Conservation (phyloP, 140 eudicot species). For the Eryngium alpinum region DNA sequence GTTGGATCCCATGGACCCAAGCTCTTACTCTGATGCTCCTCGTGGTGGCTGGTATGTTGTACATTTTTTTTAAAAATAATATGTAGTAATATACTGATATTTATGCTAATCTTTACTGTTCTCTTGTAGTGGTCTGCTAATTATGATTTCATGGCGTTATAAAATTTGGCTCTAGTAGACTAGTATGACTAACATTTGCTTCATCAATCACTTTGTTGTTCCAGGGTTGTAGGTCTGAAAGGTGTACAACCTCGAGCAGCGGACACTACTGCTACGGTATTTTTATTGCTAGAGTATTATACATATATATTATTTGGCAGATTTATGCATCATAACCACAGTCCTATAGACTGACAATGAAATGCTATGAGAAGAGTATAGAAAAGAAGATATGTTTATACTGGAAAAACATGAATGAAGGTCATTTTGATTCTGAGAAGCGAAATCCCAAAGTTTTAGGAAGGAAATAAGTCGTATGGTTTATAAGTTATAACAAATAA, state of each 20-base stretch:
- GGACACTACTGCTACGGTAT: slow-evolving; percentile 97
- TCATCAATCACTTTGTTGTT: slow-evolving; percentile 18
- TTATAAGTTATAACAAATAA: no score
- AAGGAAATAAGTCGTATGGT: no score
- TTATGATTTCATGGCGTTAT: neutral
- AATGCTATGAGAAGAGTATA: neutral
- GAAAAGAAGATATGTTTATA: neutral
- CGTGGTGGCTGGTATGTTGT: slow-evolving; percentile 94
- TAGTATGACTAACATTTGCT: slow-evolving; percentile 10
- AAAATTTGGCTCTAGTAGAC: neutral
- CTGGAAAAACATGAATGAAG: neutral
- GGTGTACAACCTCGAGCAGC: slow-evolving; percentile 99
- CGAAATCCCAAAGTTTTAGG: neutral
- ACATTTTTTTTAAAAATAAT: slow-evolving; percentile 12
- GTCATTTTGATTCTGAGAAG: neutral
- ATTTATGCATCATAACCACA: neutral
- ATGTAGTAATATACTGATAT: neutral
- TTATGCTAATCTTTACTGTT: neutral
- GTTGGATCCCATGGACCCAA: slow-evolving; percentile 98
- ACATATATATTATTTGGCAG: neutral
- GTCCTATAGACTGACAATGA: neutral
- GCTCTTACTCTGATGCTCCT: slow-evolving; percentile 99
- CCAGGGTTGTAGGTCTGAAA: slow-evolving; percentile 97
- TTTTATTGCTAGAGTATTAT: neutral
- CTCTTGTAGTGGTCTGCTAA: no score